Evolutionary conservation across 164 flowering plant species (phyloP), one percentile per base, ranked within the genome.

Genomic region (Tetracentron sinense): DNA sequence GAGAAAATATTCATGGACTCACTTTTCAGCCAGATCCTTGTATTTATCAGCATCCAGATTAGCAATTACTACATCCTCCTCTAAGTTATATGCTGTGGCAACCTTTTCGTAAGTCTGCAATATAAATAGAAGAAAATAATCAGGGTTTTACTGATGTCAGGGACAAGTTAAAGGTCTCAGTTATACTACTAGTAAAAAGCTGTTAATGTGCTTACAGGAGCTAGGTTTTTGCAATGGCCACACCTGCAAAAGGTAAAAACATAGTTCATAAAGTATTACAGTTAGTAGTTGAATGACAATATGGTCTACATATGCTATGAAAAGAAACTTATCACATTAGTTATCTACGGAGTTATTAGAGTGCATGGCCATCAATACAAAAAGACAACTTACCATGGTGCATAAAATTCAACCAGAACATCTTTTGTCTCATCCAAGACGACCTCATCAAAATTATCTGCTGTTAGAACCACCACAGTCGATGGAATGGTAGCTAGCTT

Each of bases 351-450:
- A 42, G 44, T 27, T 6, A 22, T 17, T 15, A 21, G 3, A 29
- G 23, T 25, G 20, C 27, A 33, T 7, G 22, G 7, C 8, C 49
- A 38, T 25, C 19, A 38, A 25, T 17, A 4, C 14, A 10, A 1
- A 16, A 3, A 52, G 15, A 48, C 15, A 23, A 17, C 75, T 73
- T 72, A 94, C 99, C 99, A 91, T 68, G 99, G 97, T 54, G 99
- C 97, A 84, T 94, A 94, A 53, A 91, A 94, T 77, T 92, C 99
- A 68, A 91, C 99, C 54, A 92, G 64, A 60, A 94, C 99, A 81
- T 89, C 89, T 73, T 94, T 94, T 23, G 78, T 80, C 60, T 82
- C 80, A 72, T 92, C 90, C 74, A 91, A 65, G 29, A 89, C 97
- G 64, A 92, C 65, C 74, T 85, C 84, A 72, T 85, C 62, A 64